Percentiles rank a stretch among this genome's conserved stretches.
Evolutionary conservation across 345 rosid species (phyloP).

Genomic region (Brassica juncea): DNA sequence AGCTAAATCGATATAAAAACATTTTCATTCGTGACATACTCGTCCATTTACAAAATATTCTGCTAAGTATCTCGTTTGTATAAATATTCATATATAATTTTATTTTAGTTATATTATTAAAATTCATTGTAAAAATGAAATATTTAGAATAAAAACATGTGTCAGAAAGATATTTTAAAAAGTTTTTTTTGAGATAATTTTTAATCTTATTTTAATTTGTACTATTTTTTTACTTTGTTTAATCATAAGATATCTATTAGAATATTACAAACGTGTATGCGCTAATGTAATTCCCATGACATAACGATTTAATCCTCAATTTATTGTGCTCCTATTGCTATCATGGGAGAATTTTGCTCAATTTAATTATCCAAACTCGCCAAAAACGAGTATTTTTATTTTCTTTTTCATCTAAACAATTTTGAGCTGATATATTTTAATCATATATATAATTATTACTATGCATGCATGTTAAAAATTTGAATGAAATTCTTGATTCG

Average conservation of each 20-base stretch:
- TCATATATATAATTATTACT: neutral
- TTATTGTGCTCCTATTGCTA: slow-evolving; percentile 8
- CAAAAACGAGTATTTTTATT: neutral
- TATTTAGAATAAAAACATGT: neutral
- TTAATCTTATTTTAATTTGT: neutral
- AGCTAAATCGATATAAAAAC: neutral
- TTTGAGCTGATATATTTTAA: slow-evolving; percentile 16
- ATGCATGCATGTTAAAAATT: slow-evolving; percentile 7
- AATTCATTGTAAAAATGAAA: neutral
- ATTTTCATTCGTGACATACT: neutral
- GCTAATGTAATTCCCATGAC: slow-evolving; percentile 22
- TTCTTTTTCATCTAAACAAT: neutral
- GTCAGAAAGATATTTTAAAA: neutral
- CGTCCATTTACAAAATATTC: neutral
- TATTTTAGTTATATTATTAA: neutral
- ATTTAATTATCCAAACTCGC: slow-evolving; percentile 5
- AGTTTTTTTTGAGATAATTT: neutral
- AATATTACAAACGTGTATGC: slow-evolving; percentile 29
- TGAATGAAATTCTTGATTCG: neutral
- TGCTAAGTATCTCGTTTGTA: neutral
- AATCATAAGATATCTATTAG: neutral
- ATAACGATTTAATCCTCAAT: slow-evolving; percentile 17
- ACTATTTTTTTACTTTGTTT: neutral
- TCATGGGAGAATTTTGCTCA: neutral
- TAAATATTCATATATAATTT: neutral